These are phyloP conservation scores for Pythium periplocum DNA, from an alignment of 352 stramenopile genomes.

Conservation along the genomic window DNA sequence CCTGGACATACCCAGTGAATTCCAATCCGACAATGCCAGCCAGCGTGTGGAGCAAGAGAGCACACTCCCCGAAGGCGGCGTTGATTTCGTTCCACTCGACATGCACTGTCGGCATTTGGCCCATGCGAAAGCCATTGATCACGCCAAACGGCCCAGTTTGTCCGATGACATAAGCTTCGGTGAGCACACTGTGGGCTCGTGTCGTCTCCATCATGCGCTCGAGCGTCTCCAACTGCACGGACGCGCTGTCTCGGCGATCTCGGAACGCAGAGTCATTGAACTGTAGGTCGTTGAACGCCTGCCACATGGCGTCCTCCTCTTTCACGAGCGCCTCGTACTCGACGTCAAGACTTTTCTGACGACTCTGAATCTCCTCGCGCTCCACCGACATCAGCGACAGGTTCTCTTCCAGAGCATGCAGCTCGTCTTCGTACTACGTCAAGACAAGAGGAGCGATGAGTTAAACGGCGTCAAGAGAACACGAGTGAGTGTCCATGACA, in stretches of 20 bases:
- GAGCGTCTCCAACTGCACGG: constrained; percentile 48
- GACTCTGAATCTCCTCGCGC: constrained; percentile 35
- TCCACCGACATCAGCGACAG: constrained; percentile 71
- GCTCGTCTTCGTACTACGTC: constrained; percentile 63
- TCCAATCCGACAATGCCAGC: constrained; percentile 47
- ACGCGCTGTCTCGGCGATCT: constrained; percentile 49
- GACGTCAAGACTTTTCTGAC: constrained; percentile 41
- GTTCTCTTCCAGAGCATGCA: constrained; percentile 50
- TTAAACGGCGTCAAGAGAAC: too few species aligned
- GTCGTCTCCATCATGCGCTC: constrained; percentile 36
- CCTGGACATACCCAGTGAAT: constrained; percentile 62
- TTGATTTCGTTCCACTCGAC: constrained; percentile 90
- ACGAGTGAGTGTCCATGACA: constrained; percentile 2
- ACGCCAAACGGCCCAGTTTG: constrained; percentile 71
- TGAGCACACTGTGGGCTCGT: constrained; percentile 58
- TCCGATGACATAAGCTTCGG: constrained; percentile 74
- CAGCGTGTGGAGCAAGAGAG: constrained; percentile 63
- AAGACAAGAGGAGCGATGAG: too few species aligned
- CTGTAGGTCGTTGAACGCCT: constrained; percentile 45
- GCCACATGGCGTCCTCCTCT: constrained; percentile 58
- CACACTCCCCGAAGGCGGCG: constrained; percentile 67
- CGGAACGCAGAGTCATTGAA: constrained; percentile 42
- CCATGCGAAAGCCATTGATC: constrained; percentile 83
- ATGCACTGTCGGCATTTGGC: constrained; percentile 40
- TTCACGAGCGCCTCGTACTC: constrained; percentile 39